Base-by-base conservation (phyloP, 1,284 basidiomycete species). In the Hypsizygus ulmarius region DNA sequence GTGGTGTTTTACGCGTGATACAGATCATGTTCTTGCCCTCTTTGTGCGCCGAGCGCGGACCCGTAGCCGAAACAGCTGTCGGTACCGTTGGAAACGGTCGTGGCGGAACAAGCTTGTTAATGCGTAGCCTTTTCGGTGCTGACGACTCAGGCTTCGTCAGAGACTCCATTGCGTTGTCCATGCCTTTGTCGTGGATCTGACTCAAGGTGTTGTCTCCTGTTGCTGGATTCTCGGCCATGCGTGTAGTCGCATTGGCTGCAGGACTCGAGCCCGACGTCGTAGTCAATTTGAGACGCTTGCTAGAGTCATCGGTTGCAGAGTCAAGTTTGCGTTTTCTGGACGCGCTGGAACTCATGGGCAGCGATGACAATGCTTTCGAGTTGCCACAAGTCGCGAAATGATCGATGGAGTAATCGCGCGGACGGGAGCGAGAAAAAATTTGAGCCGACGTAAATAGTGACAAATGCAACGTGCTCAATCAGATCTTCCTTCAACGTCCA, bases 11-110 rank as follows among this genome's bases (percentile, higher is more conserved):
- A 39, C 92, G 81, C 53, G 90, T 90, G 40, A 95, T 64, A 52
- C 90, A 90, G 32, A 95, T 84, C 51, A 78, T 74, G 57, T 89
- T 90, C 64, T 85, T 90, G 47, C 88, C 82, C 63, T 87, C 87
- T 49, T 71, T 79, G 54, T 88, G 86, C 32, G 81, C 75, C 3
- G 87, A 88, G 21, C 80, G 82, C n/a, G 89, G 88, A 0, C 87
- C 88, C 1, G 87, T 87, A 4, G 84, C 86, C 53, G 83, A 83
- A 10, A 81, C 82, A n/a, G 83, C 82, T 0, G 74, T 66, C n/a
- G 87, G 77, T 3, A 91, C 84, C 0, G 82, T 81, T n/a, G 87
- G 84, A 60, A 81, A 88, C 2, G 88, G 89, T 36, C 85, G 75
- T 5, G 79, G 76, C 11, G 89, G 84, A 2, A 72, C 77, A 30